Percentiles rank a stretch among this genome's conserved stretches.
Evolutionary conservation across 352 stramenopile genomes (phyloP).

Genomic region (Globisporangium echinulatum): DNA sequence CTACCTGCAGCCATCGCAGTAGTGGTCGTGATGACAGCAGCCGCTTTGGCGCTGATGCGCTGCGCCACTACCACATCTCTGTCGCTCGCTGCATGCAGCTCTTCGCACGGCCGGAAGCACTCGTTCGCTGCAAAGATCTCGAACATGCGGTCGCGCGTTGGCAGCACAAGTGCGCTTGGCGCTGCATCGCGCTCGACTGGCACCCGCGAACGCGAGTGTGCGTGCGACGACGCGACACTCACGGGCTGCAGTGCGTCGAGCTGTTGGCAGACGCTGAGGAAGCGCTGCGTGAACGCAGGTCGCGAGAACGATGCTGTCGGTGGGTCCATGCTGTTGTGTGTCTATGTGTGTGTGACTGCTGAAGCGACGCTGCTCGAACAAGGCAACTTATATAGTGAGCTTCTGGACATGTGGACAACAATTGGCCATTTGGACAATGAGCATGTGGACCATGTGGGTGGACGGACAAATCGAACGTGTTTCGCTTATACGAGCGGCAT

Average conservation of each 20-base stretch:
- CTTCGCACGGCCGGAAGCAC: constrained; percentile 11
- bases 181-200: neutral
- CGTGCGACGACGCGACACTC: neutral
- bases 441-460: too few species aligned
- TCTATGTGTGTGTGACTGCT: too few species aligned
- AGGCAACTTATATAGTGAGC: too few species aligned
- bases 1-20: neutral
- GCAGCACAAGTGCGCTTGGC: constrained; percentile 4
- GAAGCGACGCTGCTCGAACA: too few species aligned
- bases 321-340: neutral
- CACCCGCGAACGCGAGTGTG: too few species aligned
- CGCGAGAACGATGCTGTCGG: neutral
- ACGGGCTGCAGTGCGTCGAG: constrained; percentile 24
- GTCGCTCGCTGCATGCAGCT: neutral
- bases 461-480: too few species aligned
- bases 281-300: constrained; percentile 14
- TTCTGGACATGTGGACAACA: too few species aligned
- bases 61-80: too few species aligned
- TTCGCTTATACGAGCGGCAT: too few species aligned
- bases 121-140: constrained; percentile 11
- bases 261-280: constrained; percentile 21
- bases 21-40: neutral
- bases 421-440: too few species aligned
- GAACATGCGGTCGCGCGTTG: constrained; percentile 7
- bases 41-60: neutral